A percentile compares a stretch with the other conserved stretches of the same genome.
phyloP scores from a whole-genome alignment of 768 basidiomycete species.

The Postia placenta region DNA sequence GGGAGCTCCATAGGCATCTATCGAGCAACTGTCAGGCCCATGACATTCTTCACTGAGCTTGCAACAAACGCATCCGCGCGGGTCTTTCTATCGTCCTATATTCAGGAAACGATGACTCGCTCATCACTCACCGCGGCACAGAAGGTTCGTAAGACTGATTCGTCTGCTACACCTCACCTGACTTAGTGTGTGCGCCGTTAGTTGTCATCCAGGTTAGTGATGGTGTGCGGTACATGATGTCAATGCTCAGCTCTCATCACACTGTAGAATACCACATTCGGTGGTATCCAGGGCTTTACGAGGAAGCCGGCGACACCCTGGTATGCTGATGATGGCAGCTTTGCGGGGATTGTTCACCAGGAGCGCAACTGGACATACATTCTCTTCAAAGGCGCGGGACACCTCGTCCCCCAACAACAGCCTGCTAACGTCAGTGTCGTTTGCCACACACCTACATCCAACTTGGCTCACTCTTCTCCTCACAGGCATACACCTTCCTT shows the following conservation, averaged over 20 bases:
- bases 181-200: too few species aligned
- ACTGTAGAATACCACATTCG: slow-evolving; percentile 74
- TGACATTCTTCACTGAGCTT: slow-evolving; percentile 58
- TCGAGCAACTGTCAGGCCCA: slow-evolving; percentile 32
- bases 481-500: slow-evolving; percentile 29
- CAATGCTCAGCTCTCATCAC: too few species aligned
- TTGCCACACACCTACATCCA: too few species aligned
- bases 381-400: slow-evolving; percentile 33
- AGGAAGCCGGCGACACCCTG: slow-evolving; percentile 63
- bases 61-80: slow-evolving; percentile 56
- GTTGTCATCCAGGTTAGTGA: too few species aligned
- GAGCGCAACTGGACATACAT: slow-evolving; percentile 55
- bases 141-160: slow-evolving; percentile 58
- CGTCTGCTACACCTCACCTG: too few species aligned
- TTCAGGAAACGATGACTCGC: slow-evolving; percentile 66
- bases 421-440: slow-evolving; percentile 45
- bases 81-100: slow-evolving; percentile 50
- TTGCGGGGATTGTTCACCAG: slow-evolving; percentile 68
- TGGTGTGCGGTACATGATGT: too few species aligned
- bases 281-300: slow-evolving; percentile 70
- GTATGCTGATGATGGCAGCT: slow-evolving; percentile 50
- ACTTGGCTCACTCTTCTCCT: too few species aligned
- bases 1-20: neutral
- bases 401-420: slow-evolving; percentile 31
- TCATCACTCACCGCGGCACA: slow-evolving; percentile 56